These are phyloP conservation scores for Dipodascus geniculatus DNA, from an alignment of 805 yeast species.

Conservation along the genomic window DNA sequence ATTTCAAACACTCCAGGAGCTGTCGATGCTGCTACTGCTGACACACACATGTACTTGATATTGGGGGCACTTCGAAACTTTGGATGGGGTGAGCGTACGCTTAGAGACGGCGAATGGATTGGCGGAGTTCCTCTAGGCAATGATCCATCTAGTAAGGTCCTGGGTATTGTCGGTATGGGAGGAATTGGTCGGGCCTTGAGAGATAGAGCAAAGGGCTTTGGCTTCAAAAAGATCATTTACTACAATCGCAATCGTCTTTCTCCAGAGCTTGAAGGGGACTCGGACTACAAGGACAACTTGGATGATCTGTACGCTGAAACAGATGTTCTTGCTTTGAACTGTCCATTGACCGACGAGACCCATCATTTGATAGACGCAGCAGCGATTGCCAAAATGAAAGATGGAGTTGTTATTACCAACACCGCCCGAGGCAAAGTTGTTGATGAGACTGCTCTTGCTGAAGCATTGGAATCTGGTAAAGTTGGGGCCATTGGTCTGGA, in stretches of 20 bases:
- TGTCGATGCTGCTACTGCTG: slow-evolving; percentile 47
- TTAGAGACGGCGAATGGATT: slow-evolving; percentile 37
- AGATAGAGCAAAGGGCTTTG: slow-evolving; percentile 38
- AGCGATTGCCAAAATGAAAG: slow-evolving; percentile 37
- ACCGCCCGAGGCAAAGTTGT: slow-evolving; percentile 53
- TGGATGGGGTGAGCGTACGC: slow-evolving; percentile 30
- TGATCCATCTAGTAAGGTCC: slow-evolving; percentile 38
- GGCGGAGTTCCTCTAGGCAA: slow-evolving; percentile 34
- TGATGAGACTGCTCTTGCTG: slow-evolving; percentile 39
- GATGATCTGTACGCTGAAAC: slow-evolving; percentile 37
- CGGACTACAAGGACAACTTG: slow-evolving; percentile 32
- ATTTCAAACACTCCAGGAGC: slow-evolving; percentile 42
- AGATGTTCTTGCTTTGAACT: slow-evolving; percentile 39
- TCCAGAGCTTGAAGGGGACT: slow-evolving; percentile 36
- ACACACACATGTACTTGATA: slow-evolving; percentile 39
- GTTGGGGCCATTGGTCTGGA: slow-evolving; percentile 44
- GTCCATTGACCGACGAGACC: slow-evolving; percentile 44
- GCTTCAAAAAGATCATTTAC: slow-evolving; percentile 39
- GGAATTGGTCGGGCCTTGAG: slow-evolving; percentile 50
- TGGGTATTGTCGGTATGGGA: slow-evolving; percentile 54
- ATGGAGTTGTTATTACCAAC: slow-evolving; percentile 42
- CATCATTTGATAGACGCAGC: slow-evolving; percentile 37
- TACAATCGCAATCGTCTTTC: slow-evolving; percentile 38
- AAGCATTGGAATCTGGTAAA: slow-evolving; percentile 38
- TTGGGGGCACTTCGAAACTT: slow-evolving; percentile 42